Conservation (phyloP, 2,329 filamentous ascomycete species). For the Clarireedia paspali region DNA sequence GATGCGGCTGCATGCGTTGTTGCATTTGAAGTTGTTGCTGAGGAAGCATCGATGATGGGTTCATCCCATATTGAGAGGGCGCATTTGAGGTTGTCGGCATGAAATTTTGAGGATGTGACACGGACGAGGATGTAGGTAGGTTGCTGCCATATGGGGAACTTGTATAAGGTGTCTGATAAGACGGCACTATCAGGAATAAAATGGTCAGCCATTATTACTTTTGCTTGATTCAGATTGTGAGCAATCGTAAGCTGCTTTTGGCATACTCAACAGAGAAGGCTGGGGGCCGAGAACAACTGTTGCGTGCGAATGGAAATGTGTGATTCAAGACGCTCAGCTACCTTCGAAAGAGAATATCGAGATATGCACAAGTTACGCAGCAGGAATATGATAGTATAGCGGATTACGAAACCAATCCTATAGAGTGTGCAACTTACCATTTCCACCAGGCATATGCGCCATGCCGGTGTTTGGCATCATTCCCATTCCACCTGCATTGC, state of each 20-base stretch:
- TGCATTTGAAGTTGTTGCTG: conserved; percentile 21
- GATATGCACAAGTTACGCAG: not conserved
- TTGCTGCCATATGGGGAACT: conserved; percentile 45
- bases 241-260: conserved; percentile 4
- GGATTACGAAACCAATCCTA: not conserved
- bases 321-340: not conserved
- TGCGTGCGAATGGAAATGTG: not conserved
- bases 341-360: not conserved
- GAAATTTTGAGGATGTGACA: conserved; percentile 46
- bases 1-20: conserved; percentile 28
- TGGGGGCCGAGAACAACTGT: not conserved
- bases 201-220: conserved; percentile 22
- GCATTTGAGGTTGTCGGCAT: conserved; percentile 44
- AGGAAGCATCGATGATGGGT: conserved; percentile 46
- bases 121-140: conserved; percentile 27
- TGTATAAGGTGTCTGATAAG: conserved; percentile 50
- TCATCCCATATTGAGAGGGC: conserved; percentile 28
- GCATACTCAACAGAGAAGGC: not conserved
- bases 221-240: conserved; percentile 14
- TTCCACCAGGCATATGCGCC: conserved; percentile 27
- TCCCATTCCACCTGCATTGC: conserved; percentile 31
- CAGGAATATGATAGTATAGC: not conserved
- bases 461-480: conserved; percentile 48
- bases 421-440: conserved; percentile 27
- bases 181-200: conserved; percentile 37